Conservation (phyloP, 495 filamentous ascomycete species). For the Neurospora sp. region DNA sequence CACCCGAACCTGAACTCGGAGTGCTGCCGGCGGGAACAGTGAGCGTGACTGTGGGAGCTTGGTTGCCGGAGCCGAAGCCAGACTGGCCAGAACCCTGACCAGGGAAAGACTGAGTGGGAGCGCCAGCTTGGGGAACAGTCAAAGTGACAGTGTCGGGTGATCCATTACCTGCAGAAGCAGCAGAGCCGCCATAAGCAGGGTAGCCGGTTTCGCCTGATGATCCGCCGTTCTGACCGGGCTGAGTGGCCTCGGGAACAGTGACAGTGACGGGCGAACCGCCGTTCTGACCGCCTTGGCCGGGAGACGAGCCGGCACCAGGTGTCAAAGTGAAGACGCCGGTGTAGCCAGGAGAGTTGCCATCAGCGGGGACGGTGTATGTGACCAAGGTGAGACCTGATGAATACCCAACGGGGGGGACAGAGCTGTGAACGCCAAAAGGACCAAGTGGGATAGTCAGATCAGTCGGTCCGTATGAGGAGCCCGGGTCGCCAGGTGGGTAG, state of each 20-base stretch:
- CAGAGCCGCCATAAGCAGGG: not conserved
- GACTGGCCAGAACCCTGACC: not conserved
- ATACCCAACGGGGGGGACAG: not conserved
- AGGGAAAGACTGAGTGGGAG: not conserved
- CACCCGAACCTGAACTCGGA: not conserved
- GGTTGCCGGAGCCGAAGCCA: not conserved
- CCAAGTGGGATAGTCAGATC: not conserved
- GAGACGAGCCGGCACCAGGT: not conserved
- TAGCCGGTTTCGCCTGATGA: not conserved
- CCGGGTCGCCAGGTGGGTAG: not conserved
- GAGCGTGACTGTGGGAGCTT: not conserved
- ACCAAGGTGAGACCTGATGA: not conserved
- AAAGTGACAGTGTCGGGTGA: not conserved
- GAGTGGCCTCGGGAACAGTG: slow-evolving; percentile 2
- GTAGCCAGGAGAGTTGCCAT: slow-evolving; percentile 7
- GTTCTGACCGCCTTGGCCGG: not conserved
- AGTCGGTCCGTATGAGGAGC: not conserved
- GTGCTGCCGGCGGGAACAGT: not conserved
- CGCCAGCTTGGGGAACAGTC: not conserved
- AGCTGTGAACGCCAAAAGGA: not conserved
- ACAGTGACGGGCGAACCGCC: slow-evolving; percentile 1
- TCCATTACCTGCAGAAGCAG: not conserved
- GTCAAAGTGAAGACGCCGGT: slow-evolving; percentile 10
- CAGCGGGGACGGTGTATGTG: slow-evolving; percentile 9
- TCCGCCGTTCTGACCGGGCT: not conserved